Percentiles rank a stretch among this genome's conserved stretches.
phyloP scores from a whole-genome alignment of 2,329 filamentous ascomycete genomes.

The Botryotinia calthae region DNA sequence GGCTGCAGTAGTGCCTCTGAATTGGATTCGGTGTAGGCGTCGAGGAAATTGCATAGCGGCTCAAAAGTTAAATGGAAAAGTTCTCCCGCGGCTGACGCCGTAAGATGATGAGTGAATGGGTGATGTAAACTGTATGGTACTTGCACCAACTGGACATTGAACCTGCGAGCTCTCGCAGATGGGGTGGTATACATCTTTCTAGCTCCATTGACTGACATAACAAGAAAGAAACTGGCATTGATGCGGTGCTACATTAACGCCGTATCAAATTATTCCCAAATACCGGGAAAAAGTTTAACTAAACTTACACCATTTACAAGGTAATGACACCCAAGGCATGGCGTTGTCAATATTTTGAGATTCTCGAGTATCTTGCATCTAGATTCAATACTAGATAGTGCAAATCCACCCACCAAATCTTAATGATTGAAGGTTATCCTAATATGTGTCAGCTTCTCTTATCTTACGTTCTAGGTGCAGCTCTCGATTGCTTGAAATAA shows the following conservation, averaged over 20 bases:
- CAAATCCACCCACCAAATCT: not conserved
- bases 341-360: not conserved
- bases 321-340: not conserved
- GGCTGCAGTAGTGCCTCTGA: not conserved
- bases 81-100: not conserved
- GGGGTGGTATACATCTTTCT: not conserved
- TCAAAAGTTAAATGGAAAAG: not conserved
- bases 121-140: not conserved
- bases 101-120: not conserved
- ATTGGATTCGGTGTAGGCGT: not conserved
- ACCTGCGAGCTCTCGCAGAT: not conserved
- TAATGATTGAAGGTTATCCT: not conserved
- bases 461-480: not conserved
- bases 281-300: not conserved
- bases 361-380: not conserved
- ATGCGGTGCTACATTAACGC: not conserved
- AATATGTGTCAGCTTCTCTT: not conserved
- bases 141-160: not conserved
- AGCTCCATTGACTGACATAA: not conserved
- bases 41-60: constrained; percentile 6
- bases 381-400: not conserved
- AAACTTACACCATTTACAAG: not conserved
- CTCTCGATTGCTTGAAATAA: not conserved
- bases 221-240: not conserved
- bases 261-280: not conserved